Evolutionary conservation across 2,329 filamentous ascomycete species (phyloP).

Genomic region (Pseudocercospora fijiensis): DNA sequence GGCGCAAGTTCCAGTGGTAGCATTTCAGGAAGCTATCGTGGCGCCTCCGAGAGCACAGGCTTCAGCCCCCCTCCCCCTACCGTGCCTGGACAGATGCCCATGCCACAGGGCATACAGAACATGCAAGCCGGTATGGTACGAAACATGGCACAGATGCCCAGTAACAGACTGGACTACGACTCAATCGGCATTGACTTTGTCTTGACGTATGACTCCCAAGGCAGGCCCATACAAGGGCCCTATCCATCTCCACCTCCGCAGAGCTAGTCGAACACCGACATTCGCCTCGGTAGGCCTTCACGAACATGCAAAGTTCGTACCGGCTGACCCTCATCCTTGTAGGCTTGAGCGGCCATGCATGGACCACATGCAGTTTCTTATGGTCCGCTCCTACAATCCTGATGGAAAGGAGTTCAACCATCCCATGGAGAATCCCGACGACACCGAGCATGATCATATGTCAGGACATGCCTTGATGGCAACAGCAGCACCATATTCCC

Average conservation of each 20-base stretch:
- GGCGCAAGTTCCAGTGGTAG: constrained; percentile 52
- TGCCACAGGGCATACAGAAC: constrained; percentile 12
- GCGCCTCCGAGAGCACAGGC: constrained; percentile 47
- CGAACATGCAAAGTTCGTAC: constrained; percentile 22
- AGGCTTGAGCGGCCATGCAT: constrained; percentile 93
- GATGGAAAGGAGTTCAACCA: constrained; percentile 40
- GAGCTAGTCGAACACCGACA: constrained; percentile 22
- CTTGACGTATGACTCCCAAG: constrained; percentile 69
- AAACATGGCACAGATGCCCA: constrained; percentile 33
- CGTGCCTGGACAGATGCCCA: constrained; percentile 18
- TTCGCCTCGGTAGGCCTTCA: constrained; percentile 23
- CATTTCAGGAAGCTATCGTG: constrained; percentile 62
- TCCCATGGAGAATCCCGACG: constrained; percentile 44
- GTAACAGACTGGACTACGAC: constrained; percentile 65
- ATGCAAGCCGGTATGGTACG: constrained; percentile 22
- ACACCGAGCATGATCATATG: constrained; percentile 62
- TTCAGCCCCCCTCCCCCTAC: constrained; percentile 44
- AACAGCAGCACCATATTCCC: constrained; percentile 73
- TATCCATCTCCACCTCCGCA: constrained; percentile 64
- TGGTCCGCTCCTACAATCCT: constrained; percentile 56
- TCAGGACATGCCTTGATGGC: constrained; percentile 89
- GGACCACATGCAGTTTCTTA: constrained; percentile 79
- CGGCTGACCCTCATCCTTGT: constrained; percentile 34
- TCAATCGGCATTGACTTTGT: constrained; percentile 87
- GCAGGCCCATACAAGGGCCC: constrained; percentile 32